Conservation (phyloP, 2,329 filamentous ascomycete species). For the Leptographium radiaticola region DNA sequence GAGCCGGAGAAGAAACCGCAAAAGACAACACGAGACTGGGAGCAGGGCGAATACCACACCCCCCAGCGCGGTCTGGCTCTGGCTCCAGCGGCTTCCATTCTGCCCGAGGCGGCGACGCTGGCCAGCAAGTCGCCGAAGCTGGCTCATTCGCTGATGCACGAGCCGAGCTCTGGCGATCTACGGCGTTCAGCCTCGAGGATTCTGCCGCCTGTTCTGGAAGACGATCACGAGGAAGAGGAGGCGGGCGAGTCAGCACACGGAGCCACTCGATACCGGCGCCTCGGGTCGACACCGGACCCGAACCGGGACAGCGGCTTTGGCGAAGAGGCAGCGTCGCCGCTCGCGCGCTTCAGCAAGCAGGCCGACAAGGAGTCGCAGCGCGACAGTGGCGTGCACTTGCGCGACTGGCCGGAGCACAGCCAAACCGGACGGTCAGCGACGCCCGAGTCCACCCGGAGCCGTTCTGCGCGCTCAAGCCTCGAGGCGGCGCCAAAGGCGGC, state of each 20-base stretch:
- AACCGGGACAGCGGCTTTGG: conserved; percentile 35
- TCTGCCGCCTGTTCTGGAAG: conserved; percentile 39
- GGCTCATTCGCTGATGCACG: not conserved
- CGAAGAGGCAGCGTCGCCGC: conserved; percentile 29
- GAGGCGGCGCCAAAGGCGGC: not conserved
- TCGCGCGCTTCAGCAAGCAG: conserved; percentile 12
- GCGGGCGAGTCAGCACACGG: conserved; percentile 5
- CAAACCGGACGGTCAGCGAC: not conserved
- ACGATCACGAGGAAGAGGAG: conserved; percentile 33
- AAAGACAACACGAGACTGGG: not conserved
- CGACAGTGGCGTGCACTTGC: conserved; percentile 45
- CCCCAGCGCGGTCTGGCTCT: not conserved
- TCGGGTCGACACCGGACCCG: conserved; percentile 15
- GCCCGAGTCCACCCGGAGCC: not conserved
- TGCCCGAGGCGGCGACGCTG: conserved; percentile 3
- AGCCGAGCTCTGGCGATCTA: conserved; percentile 6
- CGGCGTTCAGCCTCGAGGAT: conserved; percentile 19
- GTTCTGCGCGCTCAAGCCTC: not conserved
- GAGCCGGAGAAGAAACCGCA: not conserved
- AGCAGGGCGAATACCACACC: conserved; percentile 1
- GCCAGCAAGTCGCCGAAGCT: conserved; percentile 1
- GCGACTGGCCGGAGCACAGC: conserved; percentile 18
- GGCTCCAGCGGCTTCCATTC: conserved; percentile 5
- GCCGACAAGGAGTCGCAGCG: conserved; percentile 19
- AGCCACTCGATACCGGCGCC: not conserved